A percentile compares a stretch with the other conserved stretches of the same genome.
phyloP scores from a whole-genome alignment of 2,329 filamentous ascomycete genomes.

The Venturia effusa region DNA sequence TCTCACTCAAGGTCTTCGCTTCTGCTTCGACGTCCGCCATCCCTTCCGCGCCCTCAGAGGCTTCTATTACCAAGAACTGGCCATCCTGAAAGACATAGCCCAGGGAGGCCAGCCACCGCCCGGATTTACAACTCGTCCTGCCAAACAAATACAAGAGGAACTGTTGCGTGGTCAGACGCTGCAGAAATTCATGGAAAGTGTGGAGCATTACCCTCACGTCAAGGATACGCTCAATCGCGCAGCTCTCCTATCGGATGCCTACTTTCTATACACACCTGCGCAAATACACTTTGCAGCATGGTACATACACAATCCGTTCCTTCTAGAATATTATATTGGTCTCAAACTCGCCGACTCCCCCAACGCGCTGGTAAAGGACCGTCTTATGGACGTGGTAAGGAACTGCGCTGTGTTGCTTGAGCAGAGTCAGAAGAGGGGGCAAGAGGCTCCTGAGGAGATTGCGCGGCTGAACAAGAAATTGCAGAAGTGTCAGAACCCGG shows the following conservation, averaged over 20 bases:
- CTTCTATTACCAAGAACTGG: conserved; percentile 64
- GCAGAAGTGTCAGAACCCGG: conserved; percentile 62
- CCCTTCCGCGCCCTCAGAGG: conserved; percentile 83
- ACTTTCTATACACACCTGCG: conserved; percentile 89
- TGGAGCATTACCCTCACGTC: conserved; percentile 35
- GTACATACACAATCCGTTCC: conserved; percentile 58
- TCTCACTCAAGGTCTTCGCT: conserved; percentile 82
- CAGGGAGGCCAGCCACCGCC: conserved; percentile 15
- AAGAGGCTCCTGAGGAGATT: conserved; percentile 29
- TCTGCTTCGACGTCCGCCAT: conserved; percentile 87
- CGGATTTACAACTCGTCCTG: neutral
- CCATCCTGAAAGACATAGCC: conserved; percentile 47
- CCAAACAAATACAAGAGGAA: conserved; percentile 12
- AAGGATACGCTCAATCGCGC: conserved; percentile 50
- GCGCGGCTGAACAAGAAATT: conserved; percentile 55
- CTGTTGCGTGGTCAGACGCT: conserved; percentile 12
- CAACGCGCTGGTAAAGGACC: conserved; percentile 17
- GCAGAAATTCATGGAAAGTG: conserved; percentile 12
- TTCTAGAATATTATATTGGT: conserved; percentile 39
- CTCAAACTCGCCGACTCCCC: conserved; percentile 27
- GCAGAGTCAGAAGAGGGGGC: conserved; percentile 11
- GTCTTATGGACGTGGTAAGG: conserved; percentile 28
- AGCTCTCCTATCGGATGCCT: conserved; percentile 82
- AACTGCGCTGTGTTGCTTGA: conserved; percentile 30
- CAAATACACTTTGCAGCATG: conserved; percentile 87